A percentile compares a stretch with the other conserved stretches of the same genome.
These are phyloP conservation scores for Begonia fuchsioides DNA, from an alignment of 306 rosid genomes.

Conservation along the genomic window DNA sequence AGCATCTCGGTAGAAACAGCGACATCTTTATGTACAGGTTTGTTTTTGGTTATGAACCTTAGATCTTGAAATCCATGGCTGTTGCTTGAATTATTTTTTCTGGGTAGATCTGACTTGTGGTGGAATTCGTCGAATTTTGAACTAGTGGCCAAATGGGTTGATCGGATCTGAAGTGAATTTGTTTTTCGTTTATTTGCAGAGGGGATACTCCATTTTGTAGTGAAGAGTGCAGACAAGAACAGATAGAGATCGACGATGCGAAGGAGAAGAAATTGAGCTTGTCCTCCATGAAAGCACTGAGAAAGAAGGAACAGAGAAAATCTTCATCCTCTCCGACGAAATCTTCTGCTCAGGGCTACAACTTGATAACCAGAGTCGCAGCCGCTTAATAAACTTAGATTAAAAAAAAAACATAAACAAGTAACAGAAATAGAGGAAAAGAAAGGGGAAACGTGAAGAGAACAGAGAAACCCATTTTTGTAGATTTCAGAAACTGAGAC, in stretches of 20 bases:
- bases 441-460: too few species aligned
- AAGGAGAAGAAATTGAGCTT: conserved; percentile 54
- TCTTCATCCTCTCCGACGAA: conserved; percentile 37
- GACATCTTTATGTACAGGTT: conserved; percentile 98
- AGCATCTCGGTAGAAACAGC: conserved; percentile 36
- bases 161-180: too few species aligned
- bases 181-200: conserved; percentile 23
- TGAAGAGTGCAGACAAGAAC: conserved; percentile 75
- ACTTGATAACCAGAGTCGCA: conserved; percentile 51
- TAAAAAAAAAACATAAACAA: not conserved
- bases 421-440: not conserved
- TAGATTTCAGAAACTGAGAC: too few species aligned
- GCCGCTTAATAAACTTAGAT: conserved; percentile 44
- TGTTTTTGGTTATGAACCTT: not conserved
- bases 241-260: conserved; percentile 60
- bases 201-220: conserved; percentile 94
- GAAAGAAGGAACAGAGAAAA: conserved; percentile 56
- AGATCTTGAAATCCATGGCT: too few species aligned
- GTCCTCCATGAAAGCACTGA: conserved; percentile 55
- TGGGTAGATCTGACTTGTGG: not conserved
- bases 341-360: conserved; percentile 22
- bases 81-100: not conserved
- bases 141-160: too few species aligned
- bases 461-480: too few species aligned
- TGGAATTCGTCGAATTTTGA: too few species aligned